Evolutionary conservation across 768 basidiomycete genomes (phyloP).

Genomic region (Glaciozyma martinii): DNA sequence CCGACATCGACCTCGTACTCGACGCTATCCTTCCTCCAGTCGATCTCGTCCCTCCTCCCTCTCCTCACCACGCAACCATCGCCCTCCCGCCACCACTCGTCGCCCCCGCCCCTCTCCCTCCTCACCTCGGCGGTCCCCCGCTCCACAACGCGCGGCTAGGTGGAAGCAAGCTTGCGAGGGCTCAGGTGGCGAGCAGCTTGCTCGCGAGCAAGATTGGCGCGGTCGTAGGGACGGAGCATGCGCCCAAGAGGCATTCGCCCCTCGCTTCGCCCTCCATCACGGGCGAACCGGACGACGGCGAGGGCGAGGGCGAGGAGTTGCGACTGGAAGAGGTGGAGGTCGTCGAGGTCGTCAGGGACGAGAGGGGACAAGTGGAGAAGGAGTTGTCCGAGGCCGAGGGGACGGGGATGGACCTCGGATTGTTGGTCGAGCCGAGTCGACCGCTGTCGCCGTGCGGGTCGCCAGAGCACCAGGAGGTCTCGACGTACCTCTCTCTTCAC

Average conservation of each 20-base stretch:
- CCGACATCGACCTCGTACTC: not conserved
- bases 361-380: constrained; percentile 1
- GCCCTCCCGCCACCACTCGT: constrained; percentile 10
- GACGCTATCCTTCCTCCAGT: not conserved
- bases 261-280: not conserved
- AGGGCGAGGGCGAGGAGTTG: not conserved
- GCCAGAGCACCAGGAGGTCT: not conserved
- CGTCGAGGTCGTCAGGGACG: not conserved
- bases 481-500: not conserved
- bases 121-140: constrained; percentile 6
- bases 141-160: not conserved
- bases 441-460: not conserved
- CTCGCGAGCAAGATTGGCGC: not conserved
- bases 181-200: not conserved
- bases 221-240: not conserved
- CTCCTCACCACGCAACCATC: constrained; percentile 6
- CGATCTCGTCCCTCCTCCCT: constrained; percentile 12
- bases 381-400: not conserved
- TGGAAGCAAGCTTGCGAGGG: not conserved
- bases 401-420: not conserved
- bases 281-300: not conserved
- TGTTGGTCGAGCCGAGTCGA: not conserved
- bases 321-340: not conserved
- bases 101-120: constrained; percentile 10
- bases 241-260: not conserved